These are phyloP conservation scores for Acanthamoeba triangularis DNA, from an alignment of 208 protist species.

Conservation along the genomic window DNA sequence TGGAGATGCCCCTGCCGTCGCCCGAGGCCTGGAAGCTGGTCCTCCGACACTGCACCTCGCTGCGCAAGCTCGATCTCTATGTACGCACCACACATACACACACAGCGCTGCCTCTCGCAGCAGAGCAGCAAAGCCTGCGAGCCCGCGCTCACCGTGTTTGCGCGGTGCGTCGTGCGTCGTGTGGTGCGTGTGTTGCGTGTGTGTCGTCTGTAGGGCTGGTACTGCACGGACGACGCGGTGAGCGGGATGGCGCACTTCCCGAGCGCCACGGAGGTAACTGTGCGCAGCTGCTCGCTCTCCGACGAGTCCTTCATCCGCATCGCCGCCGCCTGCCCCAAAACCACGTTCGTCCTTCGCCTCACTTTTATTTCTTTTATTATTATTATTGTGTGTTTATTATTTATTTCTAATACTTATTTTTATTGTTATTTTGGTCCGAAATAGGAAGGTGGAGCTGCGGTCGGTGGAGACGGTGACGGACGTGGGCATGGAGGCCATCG, in stretches of 20 bases:
- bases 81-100: neutral
- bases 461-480: conserved; percentile 14
- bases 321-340: conserved; percentile 18
- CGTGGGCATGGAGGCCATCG: conserved; percentile 29
- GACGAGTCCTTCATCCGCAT: conserved; percentile 23
- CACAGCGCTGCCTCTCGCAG: neutral
- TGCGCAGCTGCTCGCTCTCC: neutral
- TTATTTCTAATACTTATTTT: neutral
- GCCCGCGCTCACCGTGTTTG: neutral
- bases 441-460: neutral
- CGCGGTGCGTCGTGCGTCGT: neutral
- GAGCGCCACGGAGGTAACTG: neutral
- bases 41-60: conserved; percentile 8
- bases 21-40: conserved; percentile 25
- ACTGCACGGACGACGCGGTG: conserved; percentile 10
- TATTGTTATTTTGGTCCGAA: neutral
- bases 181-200: neutral
- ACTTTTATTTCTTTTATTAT: neutral
- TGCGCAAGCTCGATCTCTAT: neutral
- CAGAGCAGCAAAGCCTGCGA: neutral
- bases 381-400: too few relatives aligned
- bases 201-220: neutral
- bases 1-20: conserved; percentile 12
- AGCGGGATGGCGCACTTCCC: neutral
- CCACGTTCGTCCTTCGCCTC: neutral